These are phyloP conservation scores for Candida easanensis DNA, from an alignment of 805 yeast genomes.

Conservation along the genomic window DNA sequence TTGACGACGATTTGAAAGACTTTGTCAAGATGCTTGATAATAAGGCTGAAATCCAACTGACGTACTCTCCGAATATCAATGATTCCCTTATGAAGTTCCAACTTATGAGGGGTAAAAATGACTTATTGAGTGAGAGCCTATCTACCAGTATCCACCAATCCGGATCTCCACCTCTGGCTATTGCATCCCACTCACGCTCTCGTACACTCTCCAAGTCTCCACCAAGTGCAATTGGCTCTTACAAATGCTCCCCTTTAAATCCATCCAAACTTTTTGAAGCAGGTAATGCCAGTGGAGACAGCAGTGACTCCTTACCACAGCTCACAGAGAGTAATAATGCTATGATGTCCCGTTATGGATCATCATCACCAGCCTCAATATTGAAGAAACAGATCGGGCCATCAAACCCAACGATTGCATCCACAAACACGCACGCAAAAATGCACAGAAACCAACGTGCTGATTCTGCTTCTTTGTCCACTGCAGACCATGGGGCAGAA, in stretches of 20 bases:
- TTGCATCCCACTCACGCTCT: not conserved
- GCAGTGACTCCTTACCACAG: slow-evolving; percentile 22
- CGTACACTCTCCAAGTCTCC: slow-evolving; percentile 10
- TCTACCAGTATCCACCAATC: slow-evolving; percentile 43
- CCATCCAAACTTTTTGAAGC: slow-evolving; percentile 30
- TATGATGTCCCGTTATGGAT: slow-evolving; percentile 17
- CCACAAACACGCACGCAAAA: slow-evolving; percentile 30
- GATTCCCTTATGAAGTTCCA: slow-evolving; percentile 53
- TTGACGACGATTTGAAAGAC: slow-evolving; percentile 60
- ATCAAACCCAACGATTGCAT: slow-evolving; percentile 31
- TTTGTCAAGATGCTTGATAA: slow-evolving; percentile 72
- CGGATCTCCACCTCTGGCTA: slow-evolving; percentile 18
- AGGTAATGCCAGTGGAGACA: slow-evolving; percentile 14
- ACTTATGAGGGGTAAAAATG: slow-evolving; percentile 49
- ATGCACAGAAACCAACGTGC: slow-evolving; percentile 20
- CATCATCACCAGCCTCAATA: slow-evolving; percentile 22
- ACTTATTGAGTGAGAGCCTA: slow-evolving; percentile 52
- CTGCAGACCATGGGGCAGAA: slow-evolving; percentile 27
- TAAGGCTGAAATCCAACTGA: slow-evolving; percentile 47
- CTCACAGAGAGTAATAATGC: slow-evolving; percentile 11
- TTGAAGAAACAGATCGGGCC: slow-evolving; percentile 25
- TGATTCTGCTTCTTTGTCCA: not conserved
- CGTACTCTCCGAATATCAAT: slow-evolving; percentile 30
- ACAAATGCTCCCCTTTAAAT: slow-evolving; percentile 24
- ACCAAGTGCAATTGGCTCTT: slow-evolving; percentile 10